A percentile compares a stretch with the other conserved stretches of the same genome.
phyloP scores from a whole-genome alignment of 2,329 filamentous ascomycete genomes.

The Ophiostoma perfectum region DNA sequence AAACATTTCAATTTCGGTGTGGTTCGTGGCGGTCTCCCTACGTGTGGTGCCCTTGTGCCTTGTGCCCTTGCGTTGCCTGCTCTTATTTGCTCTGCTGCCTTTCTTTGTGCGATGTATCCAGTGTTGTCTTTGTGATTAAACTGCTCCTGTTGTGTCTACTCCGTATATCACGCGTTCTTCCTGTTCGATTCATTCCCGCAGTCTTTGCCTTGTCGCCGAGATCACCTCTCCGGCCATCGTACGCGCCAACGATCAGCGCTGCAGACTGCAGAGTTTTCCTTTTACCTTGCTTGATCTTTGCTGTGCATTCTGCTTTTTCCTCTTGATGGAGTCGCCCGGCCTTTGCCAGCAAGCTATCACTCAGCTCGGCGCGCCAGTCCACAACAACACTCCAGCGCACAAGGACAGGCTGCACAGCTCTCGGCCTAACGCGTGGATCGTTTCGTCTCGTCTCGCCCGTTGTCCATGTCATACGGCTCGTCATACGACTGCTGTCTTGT shows the following conservation, averaged over 20 bases:
- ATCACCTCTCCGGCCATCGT: neutral
- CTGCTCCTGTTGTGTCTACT: no score
- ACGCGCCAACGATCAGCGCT: neutral
- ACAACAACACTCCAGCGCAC: neutral
- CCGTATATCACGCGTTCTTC: no score
- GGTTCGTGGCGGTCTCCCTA: neutral
- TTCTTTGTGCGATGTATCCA: neutral
- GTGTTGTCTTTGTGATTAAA: no score
- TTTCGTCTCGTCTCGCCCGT: neutral
- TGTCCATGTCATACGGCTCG: neutral
- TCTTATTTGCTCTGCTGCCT: neutral
- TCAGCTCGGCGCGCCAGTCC: neutral
- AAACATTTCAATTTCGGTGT: neutral
- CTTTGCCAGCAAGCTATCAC: neutral
- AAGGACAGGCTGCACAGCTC: neutral
- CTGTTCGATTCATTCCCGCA: no score
- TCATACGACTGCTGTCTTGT: neutral
- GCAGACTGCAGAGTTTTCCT: constrained; percentile 1
- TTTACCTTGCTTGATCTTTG: neutral
- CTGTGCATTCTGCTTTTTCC: neutral
- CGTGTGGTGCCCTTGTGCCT: neutral
- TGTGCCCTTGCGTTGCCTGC: neutral
- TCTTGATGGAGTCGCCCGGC: neutral
- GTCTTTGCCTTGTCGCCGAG: neutral
- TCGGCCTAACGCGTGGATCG: constrained; percentile 5